These are phyloP conservation scores for Penicillium turbatum DNA, from an alignment of 495 filamentous ascomycete genomes.

Conservation along the genomic window DNA sequence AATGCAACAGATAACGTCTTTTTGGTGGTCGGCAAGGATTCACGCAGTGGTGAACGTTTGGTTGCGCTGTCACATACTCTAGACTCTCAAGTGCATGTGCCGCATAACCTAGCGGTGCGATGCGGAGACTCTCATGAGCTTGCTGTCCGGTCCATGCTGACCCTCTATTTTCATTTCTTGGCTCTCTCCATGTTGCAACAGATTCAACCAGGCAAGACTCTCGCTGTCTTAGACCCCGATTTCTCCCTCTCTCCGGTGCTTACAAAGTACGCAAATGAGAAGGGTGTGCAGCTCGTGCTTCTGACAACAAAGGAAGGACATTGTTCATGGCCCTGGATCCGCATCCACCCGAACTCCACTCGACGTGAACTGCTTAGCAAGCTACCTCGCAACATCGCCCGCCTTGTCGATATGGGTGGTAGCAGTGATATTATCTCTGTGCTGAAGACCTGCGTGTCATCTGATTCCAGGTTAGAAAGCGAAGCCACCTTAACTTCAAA, in stretches of 20 bases:
- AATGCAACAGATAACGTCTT: constrained; percentile 10
- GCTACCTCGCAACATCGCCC: constrained; percentile 12
- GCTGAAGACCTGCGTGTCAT: constrained; percentile 6
- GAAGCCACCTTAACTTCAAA: constrained; percentile 12
- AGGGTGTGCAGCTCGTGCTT: constrained; percentile 14
- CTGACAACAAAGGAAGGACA: constrained; percentile 13
- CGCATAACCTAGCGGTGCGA: constrained; percentile 8
- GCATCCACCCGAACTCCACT: constrained; percentile 15
- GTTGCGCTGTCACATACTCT: constrained; percentile 11
- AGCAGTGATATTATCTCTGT: not conserved
- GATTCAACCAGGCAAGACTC: constrained; percentile 2
- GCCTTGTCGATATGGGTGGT: constrained; percentile 14
- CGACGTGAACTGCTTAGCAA: constrained; percentile 11
- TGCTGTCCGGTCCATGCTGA: constrained; percentile 9
- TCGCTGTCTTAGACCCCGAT: constrained; percentile 21
- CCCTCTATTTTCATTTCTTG: constrained; percentile 16
- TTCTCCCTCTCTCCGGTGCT: constrained; percentile 15
- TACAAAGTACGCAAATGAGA: constrained; percentile 13
- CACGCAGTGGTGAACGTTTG: not conserved
- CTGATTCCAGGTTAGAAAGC: constrained; percentile 11
- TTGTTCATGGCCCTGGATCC: constrained; percentile 15
- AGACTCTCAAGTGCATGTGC: constrained; percentile 12
- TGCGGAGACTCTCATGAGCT: constrained; percentile 7
- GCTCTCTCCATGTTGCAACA: constrained; percentile 12
- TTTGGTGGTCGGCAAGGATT: constrained; percentile 13